Evolutionary conservation across 495 filamentous ascomycete species (phyloP).

Genomic region (Articulospora tetracladia): DNA sequence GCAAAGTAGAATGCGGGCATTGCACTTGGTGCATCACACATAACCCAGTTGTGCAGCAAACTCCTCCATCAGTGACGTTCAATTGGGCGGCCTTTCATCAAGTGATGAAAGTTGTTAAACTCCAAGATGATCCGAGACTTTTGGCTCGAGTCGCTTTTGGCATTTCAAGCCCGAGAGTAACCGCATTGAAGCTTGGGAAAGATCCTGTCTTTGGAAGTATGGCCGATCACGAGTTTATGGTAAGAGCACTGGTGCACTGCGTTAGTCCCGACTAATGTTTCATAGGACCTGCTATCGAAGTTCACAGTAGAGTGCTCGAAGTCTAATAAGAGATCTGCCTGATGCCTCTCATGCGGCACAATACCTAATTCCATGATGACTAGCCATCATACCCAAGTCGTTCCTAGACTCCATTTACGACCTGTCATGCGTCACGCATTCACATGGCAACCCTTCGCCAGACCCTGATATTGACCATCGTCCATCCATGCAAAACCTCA

Average conservation of each 20-base stretch:
- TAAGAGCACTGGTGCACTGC: slow-evolving; percentile 16
- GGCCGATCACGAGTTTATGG: slow-evolving; percentile 45
- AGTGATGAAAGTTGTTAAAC: slow-evolving; percentile 34
- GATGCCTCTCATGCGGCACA: neutral
- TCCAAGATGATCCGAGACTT: slow-evolving; percentile 51
- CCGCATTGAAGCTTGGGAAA: slow-evolving; percentile 37
- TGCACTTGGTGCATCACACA: slow-evolving; percentile 50
- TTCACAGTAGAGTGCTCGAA: slow-evolving; percentile 7
- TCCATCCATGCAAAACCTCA: no score
- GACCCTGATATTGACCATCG: no score
- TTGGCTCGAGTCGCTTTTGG: slow-evolving; percentile 55
- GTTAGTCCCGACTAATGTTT: neutral
- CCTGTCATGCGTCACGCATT: no score
- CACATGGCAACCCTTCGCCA: no score
- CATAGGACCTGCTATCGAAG: neutral
- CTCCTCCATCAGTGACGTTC: slow-evolving; percentile 25
- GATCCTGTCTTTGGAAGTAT: slow-evolving; percentile 43
- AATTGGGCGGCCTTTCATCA: slow-evolving; percentile 31
- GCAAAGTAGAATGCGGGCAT: slow-evolving; percentile 40
- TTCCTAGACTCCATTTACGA: no score
- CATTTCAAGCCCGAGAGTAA: slow-evolving; percentile 48
- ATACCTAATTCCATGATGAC: neutral
- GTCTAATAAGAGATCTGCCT: neutral
- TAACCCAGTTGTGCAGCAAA: slow-evolving; percentile 30
- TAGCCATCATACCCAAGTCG: no score